phyloP scores from a whole-genome alignment of 164 flowering plant genomes.

The Annona squamosa region DNA sequence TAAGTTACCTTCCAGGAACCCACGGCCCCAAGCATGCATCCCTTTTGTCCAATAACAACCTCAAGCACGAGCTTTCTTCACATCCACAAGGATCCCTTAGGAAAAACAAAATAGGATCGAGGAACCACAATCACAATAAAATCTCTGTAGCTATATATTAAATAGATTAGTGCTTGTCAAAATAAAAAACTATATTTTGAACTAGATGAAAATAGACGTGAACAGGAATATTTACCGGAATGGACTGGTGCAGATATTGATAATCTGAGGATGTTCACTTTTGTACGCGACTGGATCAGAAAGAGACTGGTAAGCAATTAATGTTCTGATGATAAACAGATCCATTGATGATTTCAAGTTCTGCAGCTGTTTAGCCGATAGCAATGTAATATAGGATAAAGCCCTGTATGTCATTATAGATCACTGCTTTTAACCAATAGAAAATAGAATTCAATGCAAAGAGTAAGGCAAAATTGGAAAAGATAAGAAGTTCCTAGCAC shows the following conservation, averaged over 20 bases:
- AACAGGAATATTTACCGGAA: slow-evolving; percentile 47
- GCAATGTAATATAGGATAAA: slow-evolving; percentile 50
- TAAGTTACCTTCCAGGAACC: slow-evolving; percentile 85
- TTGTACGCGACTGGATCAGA: slow-evolving; percentile 77
- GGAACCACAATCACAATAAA: slow-evolving; percentile 4
- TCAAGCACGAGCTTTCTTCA: slow-evolving; percentile 89
- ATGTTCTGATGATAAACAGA: slow-evolving; percentile 51
- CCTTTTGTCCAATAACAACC: slow-evolving; percentile 76
- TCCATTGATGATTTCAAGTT: slow-evolving; percentile 47
- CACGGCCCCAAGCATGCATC: slow-evolving; percentile 99
- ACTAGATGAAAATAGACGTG: neutral
- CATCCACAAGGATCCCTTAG: slow-evolving; percentile 65
- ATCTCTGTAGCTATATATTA: neutral
- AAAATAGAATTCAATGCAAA: neutral
- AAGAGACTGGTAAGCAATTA: slow-evolving; percentile 77
- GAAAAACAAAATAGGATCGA: neutral
- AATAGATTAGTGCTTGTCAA: neutral
- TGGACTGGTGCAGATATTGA: slow-evolving; percentile 73
- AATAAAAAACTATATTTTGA: slow-evolving; percentile 1
- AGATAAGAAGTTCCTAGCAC: neutral
- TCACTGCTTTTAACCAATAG: neutral
- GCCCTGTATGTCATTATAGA: slow-evolving; percentile 48
- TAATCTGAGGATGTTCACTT: slow-evolving; percentile 65
- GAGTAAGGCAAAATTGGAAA: neutral
- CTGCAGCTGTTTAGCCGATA: slow-evolving; percentile 42